Base-by-base conservation (phyloP, 2,329 filamentous ascomycete genomes). In the Exophiala sp. region DNA sequence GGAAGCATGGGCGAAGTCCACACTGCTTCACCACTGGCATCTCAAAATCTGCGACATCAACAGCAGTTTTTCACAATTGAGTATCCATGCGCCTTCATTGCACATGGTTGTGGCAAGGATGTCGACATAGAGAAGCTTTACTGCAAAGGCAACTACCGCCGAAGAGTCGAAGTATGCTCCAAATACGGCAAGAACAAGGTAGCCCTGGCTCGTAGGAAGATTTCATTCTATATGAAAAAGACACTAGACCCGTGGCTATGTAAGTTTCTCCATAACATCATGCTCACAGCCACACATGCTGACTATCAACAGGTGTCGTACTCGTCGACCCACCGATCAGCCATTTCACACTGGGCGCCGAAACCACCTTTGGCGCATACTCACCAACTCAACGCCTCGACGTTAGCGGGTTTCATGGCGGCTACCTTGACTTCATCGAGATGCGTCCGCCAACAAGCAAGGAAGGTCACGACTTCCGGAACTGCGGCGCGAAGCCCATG, bases 191-290 rank as follows among this genome's bases (percentile, higher is more conserved):
- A 47, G 39, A 54, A 59, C 40, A 61, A 59, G 41, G 57, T 61
- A 20, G 59, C 59, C 12, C 41, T 61, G 3, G 59, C 57, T 10
- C 56, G 59, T 40, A 47, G 59, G 29, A 61, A 61, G 44, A 61
- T 61, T n/a, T 61, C 59, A 3, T 59, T 61, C 14, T 59, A 57
- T 39, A 52, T 61, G 54, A 58, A 58, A 46, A 59, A 55, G 45
- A 47, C 56, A 5, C 35, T 59, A 2, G 59, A 61, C 14, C 54
- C 57, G 7, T 61, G 59, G 59, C 41, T 61, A 39, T 59, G 56
- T 58, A 39, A 53, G 55, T 54, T 3, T n/a, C 16, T 20, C 24
- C 33, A 7, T 16, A 10, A 18, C 29, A 18, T 38, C 41, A 9
- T 18, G 41, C 16, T 18, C 16, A 18, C 16, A 18, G 16, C 16